Evolutionary conservation across 495 filamentous ascomycete genomes (phyloP).

Genomic region (Beverwykella pulmonaria): DNA sequence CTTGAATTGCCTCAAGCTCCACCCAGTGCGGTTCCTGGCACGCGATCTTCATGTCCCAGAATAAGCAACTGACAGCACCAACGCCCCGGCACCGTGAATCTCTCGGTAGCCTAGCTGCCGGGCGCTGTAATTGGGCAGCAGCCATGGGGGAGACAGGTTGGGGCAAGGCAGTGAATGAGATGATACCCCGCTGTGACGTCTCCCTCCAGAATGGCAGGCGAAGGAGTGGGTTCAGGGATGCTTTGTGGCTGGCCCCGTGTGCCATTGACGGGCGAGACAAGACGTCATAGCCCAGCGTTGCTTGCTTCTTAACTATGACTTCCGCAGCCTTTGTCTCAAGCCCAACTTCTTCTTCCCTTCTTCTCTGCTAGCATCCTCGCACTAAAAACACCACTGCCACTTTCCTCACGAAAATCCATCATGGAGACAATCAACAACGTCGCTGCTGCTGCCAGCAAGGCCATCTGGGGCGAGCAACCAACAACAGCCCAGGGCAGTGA

Average conservation of each 20-base stretch:
- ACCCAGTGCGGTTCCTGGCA: slow-evolving; percentile 5
- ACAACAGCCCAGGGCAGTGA: slow-evolving; percentile 29
- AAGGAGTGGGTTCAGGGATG: background rate
- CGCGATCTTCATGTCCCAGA: background rate
- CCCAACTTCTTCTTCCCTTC: background rate
- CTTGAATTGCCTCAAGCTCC: slow-evolving; percentile 22
- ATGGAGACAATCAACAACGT: slow-evolving; percentile 62
- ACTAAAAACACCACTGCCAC: background rate
- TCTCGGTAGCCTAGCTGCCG: background rate
- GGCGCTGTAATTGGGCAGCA: slow-evolving; percentile 1
- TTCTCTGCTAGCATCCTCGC: background rate
- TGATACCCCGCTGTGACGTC: slow-evolving; percentile 17
- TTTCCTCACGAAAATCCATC: background rate
- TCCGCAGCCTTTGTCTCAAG: background rate
- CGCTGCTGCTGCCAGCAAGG: slow-evolving; percentile 50
- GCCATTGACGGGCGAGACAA: background rate
- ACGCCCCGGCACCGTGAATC: background rate
- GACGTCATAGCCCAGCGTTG: slow-evolving; percentile 10
- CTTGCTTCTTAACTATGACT: background rate
- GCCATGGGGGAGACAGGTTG: background rate
- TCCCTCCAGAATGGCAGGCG: background rate
- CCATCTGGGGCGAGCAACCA: slow-evolving; percentile 54
- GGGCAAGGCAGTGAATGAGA: background rate
- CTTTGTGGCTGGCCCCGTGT: background rate
- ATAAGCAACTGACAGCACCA: background rate